Evolutionary conservation across 306 rosid species (phyloP), one percentile per base, ranked within the genome.

Genomic region (Lathyrus sativus): DNA sequence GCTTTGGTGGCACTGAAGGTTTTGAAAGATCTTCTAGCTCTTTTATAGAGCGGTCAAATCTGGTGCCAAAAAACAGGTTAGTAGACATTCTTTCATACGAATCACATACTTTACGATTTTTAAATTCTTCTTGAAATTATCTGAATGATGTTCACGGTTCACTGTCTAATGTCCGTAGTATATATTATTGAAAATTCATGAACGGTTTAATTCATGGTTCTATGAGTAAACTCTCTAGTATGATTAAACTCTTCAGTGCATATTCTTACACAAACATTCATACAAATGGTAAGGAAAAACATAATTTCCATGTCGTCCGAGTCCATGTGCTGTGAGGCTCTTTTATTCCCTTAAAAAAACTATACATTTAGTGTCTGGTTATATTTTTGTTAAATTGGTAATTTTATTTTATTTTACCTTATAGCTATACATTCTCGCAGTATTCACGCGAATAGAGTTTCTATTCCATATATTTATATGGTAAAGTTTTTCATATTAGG

Each of bases 1-100:
- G 38, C 37, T 41, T 7, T 65, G 65, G 55, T 74, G 75, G 69
- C 64, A 33, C 19, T 74, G 67, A 56, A 39, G 41, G 45, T 57
- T 67, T 57, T 7, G 43, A 37, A 70, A 63, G 39, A 55, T 62
- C 74, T 63, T 64, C 69, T 37, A 56, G 29, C 18, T 48, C 55
- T 67, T 71, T 51, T 2, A 45, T 15, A 17, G 81, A 78, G 51
- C 62, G 51, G 74, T 67, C 71, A 39, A 48, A 79, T 37, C 7
- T 22, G 43, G 10, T 48, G 58, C 48, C 61, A 15, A 73, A 72
- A 54, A 66, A 53, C 78, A 88, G 95, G 95, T 88, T 11, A 68
- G 84, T 80, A 45, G 12, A 11, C 56, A 24, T 69, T n/a, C 19
- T 15, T 76, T 73, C 60, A 26, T 48, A 43, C 56, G 56, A 41